Conservation (phyloP, 2,329 filamentous ascomycete species). For the Stemphylium beticola region DNA sequence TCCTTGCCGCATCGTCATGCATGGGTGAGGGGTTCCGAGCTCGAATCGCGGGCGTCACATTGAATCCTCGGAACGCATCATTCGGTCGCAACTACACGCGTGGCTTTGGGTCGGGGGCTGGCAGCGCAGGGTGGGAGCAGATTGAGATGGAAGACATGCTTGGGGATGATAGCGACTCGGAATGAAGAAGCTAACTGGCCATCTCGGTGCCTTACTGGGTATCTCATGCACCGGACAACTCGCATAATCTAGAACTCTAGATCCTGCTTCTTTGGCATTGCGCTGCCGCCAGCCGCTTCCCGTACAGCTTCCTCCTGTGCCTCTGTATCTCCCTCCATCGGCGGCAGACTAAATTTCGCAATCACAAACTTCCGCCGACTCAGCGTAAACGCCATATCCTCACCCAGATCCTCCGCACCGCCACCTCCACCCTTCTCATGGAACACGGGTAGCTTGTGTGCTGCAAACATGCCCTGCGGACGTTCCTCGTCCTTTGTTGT, state of each 20-base stretch:
- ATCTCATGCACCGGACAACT: slow-evolving; percentile 4
- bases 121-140: slow-evolving; percentile 63
- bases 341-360: slow-evolving; percentile 86
- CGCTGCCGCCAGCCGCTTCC: slow-evolving; percentile 50
- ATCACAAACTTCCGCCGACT: slow-evolving; percentile 85
- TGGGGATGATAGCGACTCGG: slow-evolving; percentile 48
- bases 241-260: slow-evolving; percentile 67
- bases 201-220: slow-evolving; percentile 8
- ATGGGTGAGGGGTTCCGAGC: slow-evolving; percentile 61
- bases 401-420: slow-evolving; percentile 66
- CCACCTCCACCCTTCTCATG: slow-evolving; percentile 88
- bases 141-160: slow-evolving; percentile 69
- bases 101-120: slow-evolving; percentile 60
- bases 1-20: slow-evolving; percentile 62
- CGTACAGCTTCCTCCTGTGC: slow-evolving; percentile 58
- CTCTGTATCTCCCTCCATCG: slow-evolving; percentile 76
- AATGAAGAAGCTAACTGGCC: slow-evolving; percentile 11
- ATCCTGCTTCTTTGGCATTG: slow-evolving; percentile 61
- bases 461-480: slow-evolving; percentile 82
- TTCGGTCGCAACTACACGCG: slow-evolving; percentile 64
- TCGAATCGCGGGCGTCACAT: slow-evolving; percentile 49
- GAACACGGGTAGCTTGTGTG: slow-evolving; percentile 82
- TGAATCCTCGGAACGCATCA: slow-evolving; percentile 52
- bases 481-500: slow-evolving; percentile 71
- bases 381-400: slow-evolving; percentile 89